Percentiles rank a stretch among this genome's conserved stretches.
Conservation (phyloP, 805 yeast genomes). For the Naumovozyma baii region DNA sequence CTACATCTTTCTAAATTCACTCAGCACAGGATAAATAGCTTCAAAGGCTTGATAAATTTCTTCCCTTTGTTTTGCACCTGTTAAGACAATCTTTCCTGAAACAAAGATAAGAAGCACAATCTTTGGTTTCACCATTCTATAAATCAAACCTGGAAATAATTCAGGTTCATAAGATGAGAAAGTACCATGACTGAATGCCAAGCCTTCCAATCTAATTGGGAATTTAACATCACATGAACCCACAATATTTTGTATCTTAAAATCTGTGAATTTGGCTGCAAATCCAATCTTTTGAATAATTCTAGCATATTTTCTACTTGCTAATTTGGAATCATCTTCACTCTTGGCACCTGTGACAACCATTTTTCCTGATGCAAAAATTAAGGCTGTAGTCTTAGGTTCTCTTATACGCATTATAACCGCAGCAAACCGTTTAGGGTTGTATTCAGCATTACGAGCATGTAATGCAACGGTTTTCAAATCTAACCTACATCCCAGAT, state of each 20-base stretch:
- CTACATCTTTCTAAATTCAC: constrained; percentile 80
- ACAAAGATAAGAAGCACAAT: constrained; percentile 93
- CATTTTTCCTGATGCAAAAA: constrained; percentile 98
- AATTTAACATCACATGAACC: constrained; percentile 98
- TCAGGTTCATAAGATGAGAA: constrained; percentile 98
- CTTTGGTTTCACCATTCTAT: constrained; percentile 98
- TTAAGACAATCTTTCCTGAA: constrained; percentile 91
- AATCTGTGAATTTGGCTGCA: constrained; percentile 95
- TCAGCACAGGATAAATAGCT: constrained; percentile 94
- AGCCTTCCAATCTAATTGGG: constrained; percentile 93
- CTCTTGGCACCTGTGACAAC: constrained; percentile 99
- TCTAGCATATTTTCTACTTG: constrained; percentile 95
- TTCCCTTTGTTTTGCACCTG: constrained; percentile 98
- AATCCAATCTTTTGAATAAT: constrained; percentile 96
- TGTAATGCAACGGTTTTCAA: constrained; percentile 94
- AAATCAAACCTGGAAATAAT: constrained; percentile 93
- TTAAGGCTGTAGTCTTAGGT: constrained; percentile 95
- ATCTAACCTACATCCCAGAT: constrained; percentile 90
- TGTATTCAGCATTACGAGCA: constrained; percentile 98
- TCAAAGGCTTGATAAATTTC: constrained; percentile 97
- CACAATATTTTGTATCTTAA: constrained; percentile 95
- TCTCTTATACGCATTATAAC: constrained; percentile 99
- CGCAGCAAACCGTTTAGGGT: constrained; percentile 98
- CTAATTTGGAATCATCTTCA: constrained; percentile 96
- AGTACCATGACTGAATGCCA: constrained; percentile 96